phyloP scores from a whole-genome alignment of 306 rosid genomes.

The Begonia peltatifolia region DNA sequence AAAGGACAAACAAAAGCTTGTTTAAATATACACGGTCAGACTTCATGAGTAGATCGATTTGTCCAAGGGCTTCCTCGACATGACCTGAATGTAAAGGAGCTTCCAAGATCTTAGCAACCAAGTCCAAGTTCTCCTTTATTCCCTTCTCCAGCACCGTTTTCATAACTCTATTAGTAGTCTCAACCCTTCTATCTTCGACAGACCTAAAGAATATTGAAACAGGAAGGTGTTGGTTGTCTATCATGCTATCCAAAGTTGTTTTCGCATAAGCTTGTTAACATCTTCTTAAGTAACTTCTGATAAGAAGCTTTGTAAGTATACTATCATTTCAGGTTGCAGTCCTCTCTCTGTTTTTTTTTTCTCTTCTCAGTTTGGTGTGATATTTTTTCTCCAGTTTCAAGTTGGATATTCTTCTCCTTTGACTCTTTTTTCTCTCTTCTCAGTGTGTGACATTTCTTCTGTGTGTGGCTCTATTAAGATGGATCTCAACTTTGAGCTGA shows the following conservation, averaged over 20 bases:
- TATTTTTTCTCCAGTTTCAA: no score
- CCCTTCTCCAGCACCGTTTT: constrained; percentile 84
- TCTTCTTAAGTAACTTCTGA: constrained; percentile 61
- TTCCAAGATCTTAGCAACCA: constrained; percentile 73
- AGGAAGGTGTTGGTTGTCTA: constrained; percentile 64
- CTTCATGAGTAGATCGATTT: no score
- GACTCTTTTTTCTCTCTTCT: no score
- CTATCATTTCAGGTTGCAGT: no score
- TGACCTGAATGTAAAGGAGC: constrained; percentile 50
- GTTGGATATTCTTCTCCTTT: no score
- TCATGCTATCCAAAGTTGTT: constrained; percentile 72
- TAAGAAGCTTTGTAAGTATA: constrained; percentile 53
- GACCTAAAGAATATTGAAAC: constrained; percentile 52
- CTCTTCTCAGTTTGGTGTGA: no score
- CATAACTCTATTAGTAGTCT: constrained; percentile 90
- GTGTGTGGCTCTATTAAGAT: no score
- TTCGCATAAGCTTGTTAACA: constrained; percentile 91
- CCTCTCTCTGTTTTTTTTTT: no score
- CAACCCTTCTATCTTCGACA: constrained; percentile 76
- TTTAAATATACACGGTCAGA: no score
- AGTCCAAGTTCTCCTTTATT: constrained; percentile 64
- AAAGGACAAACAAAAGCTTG: constrained; percentile 45
- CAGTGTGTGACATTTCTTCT: no score
- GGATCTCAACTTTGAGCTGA: no score
- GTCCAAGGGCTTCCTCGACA: no score